Base-by-base conservation (phyloP, 352 stramenopile species). In the Pythium myriotylum region DNA sequence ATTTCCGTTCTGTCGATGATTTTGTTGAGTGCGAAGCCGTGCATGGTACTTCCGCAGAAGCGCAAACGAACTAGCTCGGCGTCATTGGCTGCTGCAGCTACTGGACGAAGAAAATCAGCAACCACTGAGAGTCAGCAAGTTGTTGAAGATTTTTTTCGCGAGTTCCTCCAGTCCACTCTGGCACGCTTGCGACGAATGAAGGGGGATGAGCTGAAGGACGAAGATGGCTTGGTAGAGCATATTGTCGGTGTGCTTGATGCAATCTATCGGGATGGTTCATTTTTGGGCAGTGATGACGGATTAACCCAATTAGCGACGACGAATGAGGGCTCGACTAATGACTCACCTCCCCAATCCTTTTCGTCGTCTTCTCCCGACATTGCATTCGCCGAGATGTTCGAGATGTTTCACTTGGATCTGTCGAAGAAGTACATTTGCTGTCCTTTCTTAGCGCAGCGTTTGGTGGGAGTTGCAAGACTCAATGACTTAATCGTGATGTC, bases 341-440 rank as follows among this genome's bases (percentile, higher is more conserved):
- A 62, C 17, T 41, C 33, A 3, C 49, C 54, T 5, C 50, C 54
- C 1, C 39, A 46, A 17, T 43, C 52, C 0, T 49, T 39, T 17
- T 49, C 54, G 9, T 55, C 40, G 14, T 65, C 51, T 19, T 57
- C 13, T 3, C 35, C 20, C 27, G 55, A 76, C 79, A 60, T 59
- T 14, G 55, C 74, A 52, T 91, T 93, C 66, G 79, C 82, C 17
- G 79, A 95, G 56, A 67, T 77, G 4, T 88, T 92, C 61, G 87
- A 96, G 50, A 70, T 92, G 24, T 91, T 94, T 33, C 79, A 92
- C 62, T 74, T 96, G 59, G 81, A 94, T 52, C 42, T 94, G n/a
- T 84, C 85, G 13, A 92, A 94, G 57, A 91, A 89, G 67, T 88
- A 88, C 56, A 84, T 96, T 29, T 94, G 87, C 58, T 96, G 87